phyloP scores from a whole-genome alignment of 345 rosid species.

The Lepidium africanum region DNA sequence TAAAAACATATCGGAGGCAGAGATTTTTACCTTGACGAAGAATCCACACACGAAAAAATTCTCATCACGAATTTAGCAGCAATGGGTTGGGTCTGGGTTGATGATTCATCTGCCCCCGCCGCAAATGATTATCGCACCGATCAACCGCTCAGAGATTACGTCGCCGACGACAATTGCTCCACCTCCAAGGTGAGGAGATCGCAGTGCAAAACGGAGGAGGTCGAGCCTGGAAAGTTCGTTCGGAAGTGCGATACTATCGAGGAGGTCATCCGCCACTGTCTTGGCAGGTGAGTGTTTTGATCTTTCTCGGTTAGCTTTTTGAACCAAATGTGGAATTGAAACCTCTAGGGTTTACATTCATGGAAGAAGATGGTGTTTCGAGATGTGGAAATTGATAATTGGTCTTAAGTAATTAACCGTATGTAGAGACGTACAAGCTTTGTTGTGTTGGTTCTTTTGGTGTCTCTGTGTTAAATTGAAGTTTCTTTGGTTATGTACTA shows the following conservation, averaged over 20 bases:
- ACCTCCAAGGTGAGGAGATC: slow-evolving; percentile 58
- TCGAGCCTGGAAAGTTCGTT: slow-evolving; percentile 76
- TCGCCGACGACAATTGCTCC: slow-evolving; percentile 40
- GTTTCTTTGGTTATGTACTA: background rate
- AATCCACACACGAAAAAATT: background rate
- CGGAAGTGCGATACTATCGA: slow-evolving; percentile 84
- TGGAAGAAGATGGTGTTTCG: background rate
- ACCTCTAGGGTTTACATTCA: background rate
- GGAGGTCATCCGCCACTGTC: slow-evolving; percentile 62
- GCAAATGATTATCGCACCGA: slow-evolving; percentile 3
- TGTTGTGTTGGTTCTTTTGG: background rate
- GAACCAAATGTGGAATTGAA: background rate
- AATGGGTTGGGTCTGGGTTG: slow-evolving; percentile 72
- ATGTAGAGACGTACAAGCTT: background rate
- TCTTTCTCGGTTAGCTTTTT: background rate
- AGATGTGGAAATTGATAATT: background rate
- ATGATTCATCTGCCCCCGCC: slow-evolving; percentile 28
- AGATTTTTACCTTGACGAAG: background rate
- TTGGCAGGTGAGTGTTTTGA: slow-evolving; percentile 46
- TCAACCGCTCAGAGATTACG: background rate
- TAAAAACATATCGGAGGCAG: background rate
- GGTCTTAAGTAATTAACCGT: background rate
- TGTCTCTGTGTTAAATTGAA: background rate
- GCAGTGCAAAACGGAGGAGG: slow-evolving; percentile 84
- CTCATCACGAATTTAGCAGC: slow-evolving; percentile 3